A percentile compares a stretch with the other conserved stretches of the same genome.
These are phyloP conservation scores for Penicillium sp. DNA, from an alignment of 2,329 filamentous ascomycete species.

Conservation along the genomic window DNA sequence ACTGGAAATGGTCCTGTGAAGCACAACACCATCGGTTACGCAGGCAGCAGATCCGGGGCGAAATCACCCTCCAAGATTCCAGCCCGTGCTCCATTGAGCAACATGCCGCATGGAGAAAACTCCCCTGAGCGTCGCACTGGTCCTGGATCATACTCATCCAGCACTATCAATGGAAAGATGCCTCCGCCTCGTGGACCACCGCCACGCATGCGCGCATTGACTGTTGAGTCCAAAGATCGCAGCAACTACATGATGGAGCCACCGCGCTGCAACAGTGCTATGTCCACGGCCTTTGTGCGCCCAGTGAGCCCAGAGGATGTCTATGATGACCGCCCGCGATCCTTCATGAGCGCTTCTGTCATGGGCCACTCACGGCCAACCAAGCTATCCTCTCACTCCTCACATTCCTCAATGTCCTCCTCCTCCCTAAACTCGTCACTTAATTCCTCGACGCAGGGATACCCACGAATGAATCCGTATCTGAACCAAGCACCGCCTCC, in stretches of 20 bases:
- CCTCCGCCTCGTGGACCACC: slow-evolving; percentile 60
- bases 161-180: slow-evolving; percentile 45
- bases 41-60: slow-evolving; percentile 25
- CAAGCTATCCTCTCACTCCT: slow-evolving; percentile 38
- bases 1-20: slow-evolving; percentile 39
- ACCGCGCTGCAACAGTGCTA: slow-evolving; percentile 50
- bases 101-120: slow-evolving; percentile 56
- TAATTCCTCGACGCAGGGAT: slow-evolving; percentile 29
- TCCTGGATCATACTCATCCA: slow-evolving; percentile 39
- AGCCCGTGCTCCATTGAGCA: slow-evolving; percentile 43
- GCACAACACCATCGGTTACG: slow-evolving; percentile 35
- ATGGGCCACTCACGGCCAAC: slow-evolving; percentile 35
- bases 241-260: slow-evolving; percentile 34
- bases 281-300: slow-evolving; percentile 50
- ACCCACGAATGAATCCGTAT: slow-evolving; percentile 35
- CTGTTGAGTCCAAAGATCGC: slow-evolving; percentile 48
- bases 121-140: slow-evolving; percentile 67
- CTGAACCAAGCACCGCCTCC: slow-evolving; percentile 35
- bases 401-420: slow-evolving; percentile 33
- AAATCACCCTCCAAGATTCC: slow-evolving; percentile 49
- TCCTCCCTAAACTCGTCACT: slow-evolving; percentile 28
- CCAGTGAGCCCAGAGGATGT: slow-evolving; percentile 71
- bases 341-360: slow-evolving; percentile 44
- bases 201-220: slow-evolving; percentile 86
- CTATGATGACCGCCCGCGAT: slow-evolving; percentile 64